Conservation (phyloP, 2,329 filamentous ascomycete genomes). For the Zasmidium cellare region DNA sequence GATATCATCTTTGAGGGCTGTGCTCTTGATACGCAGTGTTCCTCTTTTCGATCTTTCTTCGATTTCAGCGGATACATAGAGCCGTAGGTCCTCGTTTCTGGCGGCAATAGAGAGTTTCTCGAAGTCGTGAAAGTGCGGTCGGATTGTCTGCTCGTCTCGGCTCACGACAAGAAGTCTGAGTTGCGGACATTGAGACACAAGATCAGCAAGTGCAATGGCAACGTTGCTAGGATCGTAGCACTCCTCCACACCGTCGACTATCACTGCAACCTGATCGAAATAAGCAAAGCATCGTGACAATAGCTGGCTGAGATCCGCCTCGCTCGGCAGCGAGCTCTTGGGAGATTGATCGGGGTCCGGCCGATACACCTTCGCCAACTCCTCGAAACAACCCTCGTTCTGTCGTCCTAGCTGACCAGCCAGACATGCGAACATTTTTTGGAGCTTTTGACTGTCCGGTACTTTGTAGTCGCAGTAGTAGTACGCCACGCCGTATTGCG, state of each 20-base stretch:
- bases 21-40: neutral
- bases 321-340: neutral
- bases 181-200: neutral
- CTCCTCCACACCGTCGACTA: neutral
- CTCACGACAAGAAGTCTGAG: neutral
- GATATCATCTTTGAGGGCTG: neutral
- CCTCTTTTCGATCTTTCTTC: neutral
- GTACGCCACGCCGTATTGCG: neutral
- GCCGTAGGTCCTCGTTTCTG: neutral
- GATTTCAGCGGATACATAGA: neutral
- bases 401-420: neutral
- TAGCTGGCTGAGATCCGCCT: neutral
- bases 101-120: neutral
- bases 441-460: neutral
- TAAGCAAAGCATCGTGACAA: neutral
- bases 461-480: neutral
- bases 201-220: neutral
- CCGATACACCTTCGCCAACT: neutral
- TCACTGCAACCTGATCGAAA: neutral
- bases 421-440: neutral
- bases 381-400: neutral
- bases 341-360: neutral
- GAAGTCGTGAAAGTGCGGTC: neutral
- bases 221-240: neutral
- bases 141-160: neutral